phyloP scores from a whole-genome alignment of 2,329 filamentous ascomycete species.

The Tricladium varicosporioides region DNA sequence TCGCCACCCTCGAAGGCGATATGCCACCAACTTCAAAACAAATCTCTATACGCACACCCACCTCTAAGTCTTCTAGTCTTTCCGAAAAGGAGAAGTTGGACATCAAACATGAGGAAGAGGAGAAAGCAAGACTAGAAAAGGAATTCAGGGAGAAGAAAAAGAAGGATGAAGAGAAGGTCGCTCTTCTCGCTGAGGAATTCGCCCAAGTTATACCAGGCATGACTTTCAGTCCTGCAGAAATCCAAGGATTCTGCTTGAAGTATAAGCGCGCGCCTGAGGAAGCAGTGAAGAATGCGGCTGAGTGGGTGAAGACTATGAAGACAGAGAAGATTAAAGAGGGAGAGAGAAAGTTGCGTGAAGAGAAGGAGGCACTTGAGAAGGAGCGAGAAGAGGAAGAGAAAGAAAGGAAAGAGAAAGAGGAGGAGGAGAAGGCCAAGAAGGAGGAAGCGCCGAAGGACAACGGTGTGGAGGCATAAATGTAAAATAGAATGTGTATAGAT shows the following conservation, averaged over 20 bases:
- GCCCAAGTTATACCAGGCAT: conserved; percentile 49
- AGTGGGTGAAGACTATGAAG: conserved; percentile 52
- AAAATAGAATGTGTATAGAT: too few species aligned
- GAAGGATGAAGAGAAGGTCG: conserved; percentile 19
- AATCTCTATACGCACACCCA: background rate
- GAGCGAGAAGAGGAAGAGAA: conserved; percentile 22
- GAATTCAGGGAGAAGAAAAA: conserved; percentile 16
- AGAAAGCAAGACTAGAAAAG: conserved; percentile 1
- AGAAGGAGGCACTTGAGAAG: conserved; percentile 22
- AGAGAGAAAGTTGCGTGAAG: conserved; percentile 27
- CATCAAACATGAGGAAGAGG: conserved; percentile 3
- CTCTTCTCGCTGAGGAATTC: conserved; percentile 50
- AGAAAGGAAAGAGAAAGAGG: conserved; percentile 20
- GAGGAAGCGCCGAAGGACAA: background rate
- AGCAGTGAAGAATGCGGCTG: conserved; percentile 51
- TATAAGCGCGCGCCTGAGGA: conserved; percentile 55
- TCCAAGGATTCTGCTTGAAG: conserved; percentile 64
- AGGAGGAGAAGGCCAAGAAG: conserved; percentile 10
- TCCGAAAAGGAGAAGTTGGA: conserved; percentile 9
- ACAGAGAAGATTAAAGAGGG: conserved; percentile 44
- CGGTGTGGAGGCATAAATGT: too few species aligned
- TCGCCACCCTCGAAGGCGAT: conserved; percentile 38
- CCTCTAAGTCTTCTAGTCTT: background rate
- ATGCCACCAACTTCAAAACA: conserved; percentile 6
- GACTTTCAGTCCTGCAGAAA: conserved; percentile 59